phyloP scores from a whole-genome alignment of 176 grass and related monocot species.

The Aegilops longissima region DNA sequence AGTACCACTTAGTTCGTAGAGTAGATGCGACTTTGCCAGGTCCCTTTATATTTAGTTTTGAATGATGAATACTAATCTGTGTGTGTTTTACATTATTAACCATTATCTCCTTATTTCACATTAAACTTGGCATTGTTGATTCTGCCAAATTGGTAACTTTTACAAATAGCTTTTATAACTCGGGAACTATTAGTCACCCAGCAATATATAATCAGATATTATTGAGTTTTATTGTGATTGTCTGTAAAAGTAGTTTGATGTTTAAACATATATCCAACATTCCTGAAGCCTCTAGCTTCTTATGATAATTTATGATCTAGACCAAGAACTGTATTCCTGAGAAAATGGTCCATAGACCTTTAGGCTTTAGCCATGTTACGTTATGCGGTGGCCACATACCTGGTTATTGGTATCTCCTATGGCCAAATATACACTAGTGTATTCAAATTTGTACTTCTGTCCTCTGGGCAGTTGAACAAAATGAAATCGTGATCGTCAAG shows the following conservation, averaged over 20 bases:
- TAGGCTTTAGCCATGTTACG: not conserved
- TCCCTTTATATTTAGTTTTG: not conserved
- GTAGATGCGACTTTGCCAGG: not conserved
- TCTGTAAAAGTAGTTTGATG: constrained; percentile 3
- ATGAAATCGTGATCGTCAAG: not conserved
- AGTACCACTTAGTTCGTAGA: not conserved
- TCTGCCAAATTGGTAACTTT: not conserved
- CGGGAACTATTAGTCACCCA: not conserved
- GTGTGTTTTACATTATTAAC: not conserved
- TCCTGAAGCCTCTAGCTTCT: not conserved
- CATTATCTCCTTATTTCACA: not conserved
- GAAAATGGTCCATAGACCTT: not conserved
- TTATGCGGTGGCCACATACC: not conserved
- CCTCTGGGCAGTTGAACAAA: constrained; percentile 1
- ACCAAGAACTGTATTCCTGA: not conserved
- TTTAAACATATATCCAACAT: not conserved
- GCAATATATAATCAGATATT: not conserved
- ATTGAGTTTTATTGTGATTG: constrained; percentile 16
- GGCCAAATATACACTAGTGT: not conserved
- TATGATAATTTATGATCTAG: not conserved
- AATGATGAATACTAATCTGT: constrained; percentile 1
- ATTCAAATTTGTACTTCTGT: not conserved
- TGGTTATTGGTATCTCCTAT: constrained; percentile 5
- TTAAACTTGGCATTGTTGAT: not conserved
- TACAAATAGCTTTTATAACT: not conserved